phyloP scores from a whole-genome alignment of 768 basidiomycete genomes.

The Kwoniella dendrophila region DNA sequence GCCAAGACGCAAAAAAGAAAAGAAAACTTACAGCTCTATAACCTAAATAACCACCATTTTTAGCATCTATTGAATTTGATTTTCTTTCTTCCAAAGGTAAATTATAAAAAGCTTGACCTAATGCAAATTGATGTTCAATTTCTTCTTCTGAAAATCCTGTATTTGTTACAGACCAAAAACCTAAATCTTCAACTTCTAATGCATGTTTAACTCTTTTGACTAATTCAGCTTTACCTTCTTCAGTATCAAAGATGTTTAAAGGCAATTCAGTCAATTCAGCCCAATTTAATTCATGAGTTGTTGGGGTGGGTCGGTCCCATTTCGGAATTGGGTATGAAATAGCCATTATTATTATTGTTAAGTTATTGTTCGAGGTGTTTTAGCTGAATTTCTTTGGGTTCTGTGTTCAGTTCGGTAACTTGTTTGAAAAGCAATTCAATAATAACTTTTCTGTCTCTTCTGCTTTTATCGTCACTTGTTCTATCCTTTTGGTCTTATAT shows the following conservation, averaged over 20 bases:
- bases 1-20: no score
- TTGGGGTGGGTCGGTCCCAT: slow-evolving; percentile 37
- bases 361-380: not conserved
- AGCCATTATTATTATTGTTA: slow-evolving; percentile 16
- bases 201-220: slow-evolving; percentile 38
- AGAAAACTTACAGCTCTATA: slow-evolving; percentile 53
- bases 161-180: slow-evolving; percentile 53
- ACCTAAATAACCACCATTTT: slow-evolving; percentile 57
- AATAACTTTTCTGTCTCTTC: no score
- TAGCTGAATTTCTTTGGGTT: no score
- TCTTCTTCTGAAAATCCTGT: slow-evolving; percentile 58
- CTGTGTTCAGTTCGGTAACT: no score
- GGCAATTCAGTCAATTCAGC: slow-evolving; percentile 49
- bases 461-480: no score
- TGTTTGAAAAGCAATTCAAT: no score
- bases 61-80: slow-evolving; percentile 53
- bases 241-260: slow-evolving; percentile 32
- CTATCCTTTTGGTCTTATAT: no score
- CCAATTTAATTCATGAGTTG: slow-evolving; percentile 53
- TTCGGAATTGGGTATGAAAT: slow-evolving; percentile 31
- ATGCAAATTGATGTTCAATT: slow-evolving; percentile 55
- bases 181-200: slow-evolving; percentile 28
- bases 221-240: slow-evolving; percentile 34
- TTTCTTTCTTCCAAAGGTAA: slow-evolving; percentile 56
- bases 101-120: slow-evolving; percentile 57